phyloP scores from a whole-genome alignment of 106 monocot genomes.

The Iris macrosiphon region DNA sequence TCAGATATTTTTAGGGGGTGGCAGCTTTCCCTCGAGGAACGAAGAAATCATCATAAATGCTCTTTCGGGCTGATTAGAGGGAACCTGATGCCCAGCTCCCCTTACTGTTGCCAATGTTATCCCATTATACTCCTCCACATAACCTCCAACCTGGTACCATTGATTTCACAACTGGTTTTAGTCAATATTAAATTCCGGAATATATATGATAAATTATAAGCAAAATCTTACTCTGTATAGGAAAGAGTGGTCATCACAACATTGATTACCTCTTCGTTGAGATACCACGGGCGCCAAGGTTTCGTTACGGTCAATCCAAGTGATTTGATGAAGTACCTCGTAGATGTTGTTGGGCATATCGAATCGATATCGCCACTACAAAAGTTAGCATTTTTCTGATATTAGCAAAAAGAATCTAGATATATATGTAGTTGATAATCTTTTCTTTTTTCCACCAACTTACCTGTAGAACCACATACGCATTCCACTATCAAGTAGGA shows the following conservation, averaged over 20 bases:
- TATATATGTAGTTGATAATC: no score
- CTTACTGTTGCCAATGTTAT: conserved; percentile 21
- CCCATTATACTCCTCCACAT: conserved; percentile 22
- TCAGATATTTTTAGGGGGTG: neutral
- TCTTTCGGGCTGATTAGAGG: conserved; percentile 18
- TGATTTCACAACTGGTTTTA: no score
- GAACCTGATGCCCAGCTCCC: conserved; percentile 21
- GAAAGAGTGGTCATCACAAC: neutral
- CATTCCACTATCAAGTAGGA: no score
- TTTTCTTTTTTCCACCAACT: no score
- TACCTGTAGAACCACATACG: no score
- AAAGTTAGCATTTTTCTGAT: no score
- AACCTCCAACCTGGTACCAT: conserved; percentile 20
- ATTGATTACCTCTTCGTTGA: neutral
- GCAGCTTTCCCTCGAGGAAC: conserved; percentile 12
- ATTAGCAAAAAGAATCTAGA: no score
- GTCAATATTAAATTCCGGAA: no score
- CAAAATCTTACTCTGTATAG: no score
- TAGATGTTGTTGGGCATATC: neutral
- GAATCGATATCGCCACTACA: no score
- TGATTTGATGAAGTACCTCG: neutral
- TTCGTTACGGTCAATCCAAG: neutral
- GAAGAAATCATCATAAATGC: conserved; percentile 16
- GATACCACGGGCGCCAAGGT: neutral
- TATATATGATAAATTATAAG: no score